A percentile compares a stretch with the other conserved stretches of the same genome.
These are phyloP conservation scores for Cercospora sp. DNA, from an alignment of 2,329 filamentous ascomycete species.

Conservation along the genomic window DNA sequence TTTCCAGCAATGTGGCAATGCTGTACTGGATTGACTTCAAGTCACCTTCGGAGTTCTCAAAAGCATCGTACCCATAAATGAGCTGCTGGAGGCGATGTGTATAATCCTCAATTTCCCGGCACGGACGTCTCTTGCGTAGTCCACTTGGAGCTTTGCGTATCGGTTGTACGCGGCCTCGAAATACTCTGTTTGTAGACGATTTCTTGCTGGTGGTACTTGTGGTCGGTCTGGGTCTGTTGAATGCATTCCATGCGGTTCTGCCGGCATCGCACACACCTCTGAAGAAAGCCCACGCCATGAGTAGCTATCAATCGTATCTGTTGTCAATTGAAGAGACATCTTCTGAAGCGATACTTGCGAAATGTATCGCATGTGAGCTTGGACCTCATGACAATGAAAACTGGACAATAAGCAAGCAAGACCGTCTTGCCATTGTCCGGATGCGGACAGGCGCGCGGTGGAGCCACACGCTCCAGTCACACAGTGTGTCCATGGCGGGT, in stretches of 20 bases:
- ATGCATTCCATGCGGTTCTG: neutral
- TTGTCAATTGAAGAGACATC: neutral
- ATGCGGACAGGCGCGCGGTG: neutral
- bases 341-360: neutral
- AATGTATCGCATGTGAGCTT: neutral
- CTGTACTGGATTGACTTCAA: constrained; percentile 1
- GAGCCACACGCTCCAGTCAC: neutral
- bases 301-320: neutral
- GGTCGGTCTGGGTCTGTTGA: neutral
- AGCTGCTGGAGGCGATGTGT: neutral
- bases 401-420: neutral
- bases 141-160: neutral
- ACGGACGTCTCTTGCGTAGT: neutral
- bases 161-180: neutral
- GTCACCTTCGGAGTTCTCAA: constrained; percentile 3
- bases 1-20: constrained; percentile 1
- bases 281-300: neutral
- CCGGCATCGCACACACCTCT: neutral
- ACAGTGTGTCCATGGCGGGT: neutral
- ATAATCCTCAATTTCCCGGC: constrained; percentile 6
- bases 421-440: neutral
- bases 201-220: neutral
- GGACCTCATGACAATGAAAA: neutral
- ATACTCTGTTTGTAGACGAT: neutral
- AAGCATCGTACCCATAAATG: constrained; percentile 1